Evolutionary conservation across 2,329 filamentous ascomycete species (phyloP).

Genomic region (Tolypocladium sp.): DNA sequence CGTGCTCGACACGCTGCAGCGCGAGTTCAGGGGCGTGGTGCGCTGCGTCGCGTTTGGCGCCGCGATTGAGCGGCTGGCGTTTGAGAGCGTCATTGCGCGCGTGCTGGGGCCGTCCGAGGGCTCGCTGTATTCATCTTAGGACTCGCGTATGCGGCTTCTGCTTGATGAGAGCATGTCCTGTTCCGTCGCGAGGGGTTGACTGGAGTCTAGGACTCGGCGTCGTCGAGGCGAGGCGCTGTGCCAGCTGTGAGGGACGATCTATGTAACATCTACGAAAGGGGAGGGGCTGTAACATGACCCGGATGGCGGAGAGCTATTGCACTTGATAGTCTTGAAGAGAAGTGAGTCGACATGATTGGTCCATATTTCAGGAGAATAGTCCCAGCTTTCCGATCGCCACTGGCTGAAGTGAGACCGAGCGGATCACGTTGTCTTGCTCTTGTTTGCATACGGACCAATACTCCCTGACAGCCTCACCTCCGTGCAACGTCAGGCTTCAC

Average conservation of each 20-base stretch:
- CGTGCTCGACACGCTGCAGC: constrained; percentile 27
- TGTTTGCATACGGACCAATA: neutral
- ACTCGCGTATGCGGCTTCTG: neutral
- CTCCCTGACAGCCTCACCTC: neutral
- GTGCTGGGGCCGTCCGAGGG: constrained; percentile 22
- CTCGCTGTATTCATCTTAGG: neutral
- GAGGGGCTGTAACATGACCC: neutral
- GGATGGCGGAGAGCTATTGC: neutral
- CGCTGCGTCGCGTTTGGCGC: constrained; percentile 40
- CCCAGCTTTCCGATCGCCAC: no score
- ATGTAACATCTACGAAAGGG: neutral
- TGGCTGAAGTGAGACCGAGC: neutral
- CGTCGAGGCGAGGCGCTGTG: neutral
- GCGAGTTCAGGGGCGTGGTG: constrained; percentile 32
- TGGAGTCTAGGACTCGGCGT: no score
- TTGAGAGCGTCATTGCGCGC: constrained; percentile 32
- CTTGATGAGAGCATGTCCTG: no score
- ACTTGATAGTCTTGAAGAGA: neutral
- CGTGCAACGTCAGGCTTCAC: neutral
- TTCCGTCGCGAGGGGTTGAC: neutral
- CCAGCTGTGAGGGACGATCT: neutral
- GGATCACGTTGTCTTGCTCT: neutral
- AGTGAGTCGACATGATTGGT: neutral
- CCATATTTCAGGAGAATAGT: neutral
- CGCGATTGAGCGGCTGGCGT: constrained; percentile 33